Percentiles rank a stretch among this genome's conserved stretches.
Evolutionary conservation across 495 filamentous ascomycete species (phyloP).

Genomic region (Daldinia loculata): DNA sequence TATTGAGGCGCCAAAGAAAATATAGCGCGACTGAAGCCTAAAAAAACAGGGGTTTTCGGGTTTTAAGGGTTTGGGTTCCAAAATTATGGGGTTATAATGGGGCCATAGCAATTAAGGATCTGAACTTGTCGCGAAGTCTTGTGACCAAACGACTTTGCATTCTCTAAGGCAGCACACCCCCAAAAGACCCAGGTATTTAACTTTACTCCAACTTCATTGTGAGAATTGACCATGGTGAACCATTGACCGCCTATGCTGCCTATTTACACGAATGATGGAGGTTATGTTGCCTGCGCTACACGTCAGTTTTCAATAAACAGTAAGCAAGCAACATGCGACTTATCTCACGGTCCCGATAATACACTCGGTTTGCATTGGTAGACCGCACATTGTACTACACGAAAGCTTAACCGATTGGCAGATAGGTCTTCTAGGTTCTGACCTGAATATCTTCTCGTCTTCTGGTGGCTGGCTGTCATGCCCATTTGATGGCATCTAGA

Average conservation of each 20-base stretch:
- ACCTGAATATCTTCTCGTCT: background rate
- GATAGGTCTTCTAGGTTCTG: background rate
- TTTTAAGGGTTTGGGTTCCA: background rate
- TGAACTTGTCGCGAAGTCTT: conserved; percentile 35
- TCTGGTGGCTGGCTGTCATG: background rate
- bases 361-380: background rate
- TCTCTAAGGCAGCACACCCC: background rate
- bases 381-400: background rate
- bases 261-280: background rate
- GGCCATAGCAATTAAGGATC: background rate
- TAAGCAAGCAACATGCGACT: background rate
- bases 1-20: background rate
- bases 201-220: conserved; percentile 10
- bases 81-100: background rate
- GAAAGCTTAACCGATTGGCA: background rate
- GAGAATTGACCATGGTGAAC: background rate
- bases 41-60: conserved; percentile 15
- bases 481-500: background rate
- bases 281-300: background rate
- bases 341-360: background rate
- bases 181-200: too few species aligned
- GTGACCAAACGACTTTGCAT: conserved; percentile 16
- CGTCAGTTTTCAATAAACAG: background rate
- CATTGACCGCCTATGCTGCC: conserved; percentile 1
- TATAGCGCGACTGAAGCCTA: conserved; percentile 39